Evolutionary conservation across 257 asterid species (phyloP).

Genomic region (Ilex aquifolium): DNA sequence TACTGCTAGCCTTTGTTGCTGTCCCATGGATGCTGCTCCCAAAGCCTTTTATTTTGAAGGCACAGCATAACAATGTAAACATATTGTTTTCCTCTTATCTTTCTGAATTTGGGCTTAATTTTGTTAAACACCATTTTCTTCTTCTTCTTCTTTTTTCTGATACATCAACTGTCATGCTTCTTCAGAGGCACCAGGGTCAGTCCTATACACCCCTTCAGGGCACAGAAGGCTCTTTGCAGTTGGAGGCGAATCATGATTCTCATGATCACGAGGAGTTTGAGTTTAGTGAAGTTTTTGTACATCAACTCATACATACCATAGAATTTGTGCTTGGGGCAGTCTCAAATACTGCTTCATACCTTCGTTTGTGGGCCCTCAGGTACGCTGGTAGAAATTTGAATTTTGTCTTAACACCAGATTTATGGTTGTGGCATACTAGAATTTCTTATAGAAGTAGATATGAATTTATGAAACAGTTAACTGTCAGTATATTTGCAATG

Average conservation of each 20-base stretch:
- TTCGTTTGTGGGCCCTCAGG: constrained; percentile 99
- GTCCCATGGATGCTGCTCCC: constrained; percentile 99
- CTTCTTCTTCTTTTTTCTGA: constrained; percentile 3
- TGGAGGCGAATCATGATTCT: constrained; percentile 58
- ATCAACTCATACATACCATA: constrained; percentile 95
- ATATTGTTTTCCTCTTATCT: constrained; percentile 7
- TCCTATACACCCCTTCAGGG: constrained; percentile 69
- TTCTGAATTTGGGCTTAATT: constrained; percentile 12
- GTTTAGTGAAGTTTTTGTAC: constrained; percentile 91
- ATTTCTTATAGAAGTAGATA: too few species aligned
- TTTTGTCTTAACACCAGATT: constrained; percentile 1
- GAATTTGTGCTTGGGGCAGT: constrained; percentile 99
- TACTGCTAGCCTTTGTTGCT: constrained; percentile 70
- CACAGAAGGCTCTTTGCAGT: constrained; percentile 72
- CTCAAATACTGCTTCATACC: constrained; percentile 98
- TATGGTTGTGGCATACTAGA: background rate
- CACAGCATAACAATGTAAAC: constrained; percentile 58
- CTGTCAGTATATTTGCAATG: too few species aligned
- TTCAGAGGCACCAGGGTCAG: constrained; percentile 88
- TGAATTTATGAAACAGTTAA: too few species aligned
- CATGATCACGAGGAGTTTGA: constrained; percentile 95
- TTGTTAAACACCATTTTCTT: constrained; percentile 1
- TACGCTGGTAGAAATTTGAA: constrained; percentile 23
- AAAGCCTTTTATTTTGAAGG: constrained; percentile 80
- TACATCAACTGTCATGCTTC: constrained; percentile 12